Evolutionary conservation across 306 rosid species (phyloP).

Genomic region (Cicer bijugum): DNA sequence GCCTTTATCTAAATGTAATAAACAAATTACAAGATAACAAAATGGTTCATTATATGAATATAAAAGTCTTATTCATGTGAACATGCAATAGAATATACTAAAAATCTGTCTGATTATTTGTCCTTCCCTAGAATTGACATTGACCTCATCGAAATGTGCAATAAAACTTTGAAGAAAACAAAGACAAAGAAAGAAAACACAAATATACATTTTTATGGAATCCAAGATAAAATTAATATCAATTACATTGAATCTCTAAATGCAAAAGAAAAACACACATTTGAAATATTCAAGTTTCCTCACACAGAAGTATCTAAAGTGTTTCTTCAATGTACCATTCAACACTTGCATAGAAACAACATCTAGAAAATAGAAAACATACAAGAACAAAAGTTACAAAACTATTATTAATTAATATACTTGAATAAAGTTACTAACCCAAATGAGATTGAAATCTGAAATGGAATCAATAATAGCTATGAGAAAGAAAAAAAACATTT

Average conservation of each 20-base stretch:
- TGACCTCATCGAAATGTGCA: constrained; percentile 52
- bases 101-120: constrained; percentile 42
- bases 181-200: constrained; percentile 39
- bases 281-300: too few species aligned
- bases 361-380: constrained; percentile 10
- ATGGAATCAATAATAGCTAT: constrained; percentile 17
- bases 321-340: too few species aligned
- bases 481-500: constrained; percentile 2
- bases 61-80: constrained; percentile 53
- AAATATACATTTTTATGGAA: constrained; percentile 30
- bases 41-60: constrained; percentile 21
- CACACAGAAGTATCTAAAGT: too few species aligned
- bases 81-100: constrained; percentile 55
- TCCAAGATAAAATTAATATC: constrained; percentile 27
- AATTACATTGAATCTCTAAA: constrained; percentile 45
- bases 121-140: constrained; percentile 53
- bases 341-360: too few species aligned
- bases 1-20: constrained; percentile 33
- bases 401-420: background rate
- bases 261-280: background rate
- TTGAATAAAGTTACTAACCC: constrained; percentile 16
- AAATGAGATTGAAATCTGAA: constrained; percentile 32
- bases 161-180: constrained; percentile 31
- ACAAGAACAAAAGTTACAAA: background rate
- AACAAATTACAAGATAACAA: background rate